Evolutionary conservation across 148 eudicot species (phyloP), one percentile per base, ranked within the genome.

Genomic region (Agrostemma githago): DNA sequence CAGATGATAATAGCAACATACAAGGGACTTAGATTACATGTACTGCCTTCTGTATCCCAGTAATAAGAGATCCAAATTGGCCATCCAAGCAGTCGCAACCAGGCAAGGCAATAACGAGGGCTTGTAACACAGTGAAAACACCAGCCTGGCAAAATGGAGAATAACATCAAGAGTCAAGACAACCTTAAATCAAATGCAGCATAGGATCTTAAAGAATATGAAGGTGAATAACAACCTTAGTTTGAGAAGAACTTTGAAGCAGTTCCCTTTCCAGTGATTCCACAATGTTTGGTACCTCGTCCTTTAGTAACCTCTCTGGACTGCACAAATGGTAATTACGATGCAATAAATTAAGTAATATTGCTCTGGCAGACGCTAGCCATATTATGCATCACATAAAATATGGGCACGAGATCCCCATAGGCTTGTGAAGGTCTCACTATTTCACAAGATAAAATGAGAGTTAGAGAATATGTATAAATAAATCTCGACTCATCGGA

Each of bases 31-130:
- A 78, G 79, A 96, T 85, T 84, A 96, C 99, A 69, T 88, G 89
- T 66, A 96, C 79, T 74, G 99, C 99, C 79, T 90, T 96, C 82
- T 90, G 96, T 79, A 96, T 92, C 82, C 99, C 99, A 68, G 99
- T 90, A 75, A 91, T 83, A 17, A 96, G 82, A 14, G 90, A 92
- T 48, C 97, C 98, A 81, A 93, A 89, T 62, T 93, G 97, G 66
- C 91, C 97, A 60, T 90, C 88, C 80, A 93, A 89, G 83, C 97
- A 89, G 81, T 92, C 96, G 78, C 97, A 89, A 80, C 90, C 97
- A 39, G 99, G 97, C 81, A 92, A 82, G 79, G 92, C 97, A 72
- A 88, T 78, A 40, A 96, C 99, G 41, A 96, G 97, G 80, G 92
- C 97, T 84, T 92, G 92, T 72, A 96, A 79, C 79, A 96, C 97